phyloP scores from a whole-genome alignment of 164 flowering plant species.

The Kingdonia uniflora region DNA sequence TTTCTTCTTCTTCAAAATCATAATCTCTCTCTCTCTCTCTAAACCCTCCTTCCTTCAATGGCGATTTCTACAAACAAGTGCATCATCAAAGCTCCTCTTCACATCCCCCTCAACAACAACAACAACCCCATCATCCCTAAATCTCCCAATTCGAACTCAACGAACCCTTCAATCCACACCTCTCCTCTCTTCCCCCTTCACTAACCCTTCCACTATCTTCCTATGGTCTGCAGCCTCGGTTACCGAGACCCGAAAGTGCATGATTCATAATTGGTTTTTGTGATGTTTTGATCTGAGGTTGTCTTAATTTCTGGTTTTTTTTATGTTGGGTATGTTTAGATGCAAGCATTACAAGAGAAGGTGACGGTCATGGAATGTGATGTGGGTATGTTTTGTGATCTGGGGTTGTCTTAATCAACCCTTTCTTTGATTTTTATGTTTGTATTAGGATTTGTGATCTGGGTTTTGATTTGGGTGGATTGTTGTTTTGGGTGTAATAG shows the following conservation, averaged over 20 bases:
- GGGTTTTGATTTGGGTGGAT: not conserved
- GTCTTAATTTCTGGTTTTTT: no score
- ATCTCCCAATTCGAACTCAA: not conserved
- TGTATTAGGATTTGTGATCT: not conserved
- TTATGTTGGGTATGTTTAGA: slow-evolving; percentile 16
- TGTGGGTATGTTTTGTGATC: no score
- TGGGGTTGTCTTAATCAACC: slow-evolving; percentile 36
- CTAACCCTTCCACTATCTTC: slow-evolving; percentile 8
- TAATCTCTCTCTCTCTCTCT: not conserved
- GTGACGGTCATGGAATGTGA: no score
- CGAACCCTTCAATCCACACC: slow-evolving; percentile 1
- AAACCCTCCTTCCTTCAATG: slow-evolving; percentile 3
- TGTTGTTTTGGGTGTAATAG: slow-evolving; percentile 18
- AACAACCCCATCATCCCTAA: not conserved
- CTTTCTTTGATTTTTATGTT: no score
- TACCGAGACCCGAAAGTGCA: not conserved
- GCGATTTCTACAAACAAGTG: slow-evolving; percentile 8
- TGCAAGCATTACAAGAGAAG: slow-evolving; percentile 89
- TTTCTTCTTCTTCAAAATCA: not conserved
- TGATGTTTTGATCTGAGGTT: not conserved
- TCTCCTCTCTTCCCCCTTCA: slow-evolving; percentile 11
- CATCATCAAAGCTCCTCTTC: slow-evolving; percentile 4
- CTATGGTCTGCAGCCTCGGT: not conserved
- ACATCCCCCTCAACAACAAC: slow-evolving; percentile 2
- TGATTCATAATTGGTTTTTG: no score